These are phyloP conservation scores for Fusarium keratoplasticum DNA, from an alignment of 2,329 filamentous ascomycete genomes.

Conservation along the genomic window DNA sequence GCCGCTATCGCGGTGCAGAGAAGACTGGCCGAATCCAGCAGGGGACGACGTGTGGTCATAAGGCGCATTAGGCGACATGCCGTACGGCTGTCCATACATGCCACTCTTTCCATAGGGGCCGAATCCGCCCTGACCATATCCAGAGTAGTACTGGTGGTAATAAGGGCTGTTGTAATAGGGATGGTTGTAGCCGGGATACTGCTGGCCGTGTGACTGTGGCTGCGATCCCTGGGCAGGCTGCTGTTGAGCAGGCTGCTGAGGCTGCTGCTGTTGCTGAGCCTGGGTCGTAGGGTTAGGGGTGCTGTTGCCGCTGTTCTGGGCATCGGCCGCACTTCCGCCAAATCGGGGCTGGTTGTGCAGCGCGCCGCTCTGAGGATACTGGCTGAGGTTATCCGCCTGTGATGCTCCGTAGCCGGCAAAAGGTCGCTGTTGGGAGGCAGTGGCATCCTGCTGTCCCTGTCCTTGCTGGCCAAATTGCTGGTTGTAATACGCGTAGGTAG, in stretches of 20 bases:
- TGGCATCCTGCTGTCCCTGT: slow-evolving; percentile 80
- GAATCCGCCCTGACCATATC: slow-evolving; percentile 65
- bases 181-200: slow-evolving; percentile 65
- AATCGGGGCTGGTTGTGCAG: slow-evolving; percentile 69
- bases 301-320: slow-evolving; percentile 87
- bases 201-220: slow-evolving; percentile 59
- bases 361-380: slow-evolving; percentile 78
- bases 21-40: slow-evolving; percentile 66
- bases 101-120: slow-evolving; percentile 67
- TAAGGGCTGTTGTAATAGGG: slow-evolving; percentile 73
- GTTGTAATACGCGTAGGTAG: slow-evolving; percentile 81
- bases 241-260: slow-evolving; percentile 60
- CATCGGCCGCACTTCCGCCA: slow-evolving; percentile 69
- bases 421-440: slow-evolving; percentile 76
- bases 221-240: slow-evolving; percentile 57
- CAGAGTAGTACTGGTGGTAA: slow-evolving; percentile 71
- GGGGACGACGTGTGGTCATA: slow-evolving; percentile 68
- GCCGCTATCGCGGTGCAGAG: slow-evolving; percentile 64
- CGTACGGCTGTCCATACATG: slow-evolving; percentile 68
- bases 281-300: slow-evolving; percentile 84
- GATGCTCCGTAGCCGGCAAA: slow-evolving; percentile 79
- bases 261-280: slow-evolving; percentile 59
- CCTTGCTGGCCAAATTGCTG: slow-evolving; percentile 69
- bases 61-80: slow-evolving; percentile 66
- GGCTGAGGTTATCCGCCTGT: slow-evolving; percentile 73